These are phyloP conservation scores for Oryza brachyantha DNA, from an alignment of 176 grass and related monocot genomes.

Conservation along the genomic window DNA sequence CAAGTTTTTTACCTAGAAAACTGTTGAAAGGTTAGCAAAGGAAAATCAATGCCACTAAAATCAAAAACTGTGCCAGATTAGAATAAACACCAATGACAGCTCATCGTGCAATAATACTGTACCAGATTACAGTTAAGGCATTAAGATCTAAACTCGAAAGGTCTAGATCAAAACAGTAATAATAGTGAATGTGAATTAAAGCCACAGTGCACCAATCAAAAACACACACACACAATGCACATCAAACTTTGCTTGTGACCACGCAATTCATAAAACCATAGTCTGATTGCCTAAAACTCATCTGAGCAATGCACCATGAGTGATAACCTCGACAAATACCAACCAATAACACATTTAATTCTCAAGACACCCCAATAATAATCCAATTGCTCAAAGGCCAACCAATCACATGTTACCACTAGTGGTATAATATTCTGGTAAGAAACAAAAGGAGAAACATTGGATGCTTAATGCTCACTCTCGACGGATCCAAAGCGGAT, in stretches of 20 bases:
- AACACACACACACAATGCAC: too few species aligned
- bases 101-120: background rate
- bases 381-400: background rate
- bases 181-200: background rate
- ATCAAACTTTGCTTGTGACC: background rate
- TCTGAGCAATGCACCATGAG: background rate
- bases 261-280: background rate
- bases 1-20: too few species aligned
- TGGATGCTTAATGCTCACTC: slow-evolving; percentile 44
- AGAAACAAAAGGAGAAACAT: background rate
- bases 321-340: background rate
- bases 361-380: background rate
- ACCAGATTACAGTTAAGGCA: background rate
- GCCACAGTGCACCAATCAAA: too few species aligned
- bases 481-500: slow-evolving; percentile 85
- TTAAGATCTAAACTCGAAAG: background rate
- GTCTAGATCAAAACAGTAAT: background rate
- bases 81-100: background rate
- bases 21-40: background rate
- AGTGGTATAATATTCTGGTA: background rate
- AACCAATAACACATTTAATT: too few species aligned
- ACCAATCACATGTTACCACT: background rate
- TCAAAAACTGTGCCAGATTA: background rate
- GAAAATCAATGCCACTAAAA: background rate
- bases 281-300: background rate